Base-by-base conservation (phyloP, 257 asterid genomes). In the Striga asiatica region DNA sequence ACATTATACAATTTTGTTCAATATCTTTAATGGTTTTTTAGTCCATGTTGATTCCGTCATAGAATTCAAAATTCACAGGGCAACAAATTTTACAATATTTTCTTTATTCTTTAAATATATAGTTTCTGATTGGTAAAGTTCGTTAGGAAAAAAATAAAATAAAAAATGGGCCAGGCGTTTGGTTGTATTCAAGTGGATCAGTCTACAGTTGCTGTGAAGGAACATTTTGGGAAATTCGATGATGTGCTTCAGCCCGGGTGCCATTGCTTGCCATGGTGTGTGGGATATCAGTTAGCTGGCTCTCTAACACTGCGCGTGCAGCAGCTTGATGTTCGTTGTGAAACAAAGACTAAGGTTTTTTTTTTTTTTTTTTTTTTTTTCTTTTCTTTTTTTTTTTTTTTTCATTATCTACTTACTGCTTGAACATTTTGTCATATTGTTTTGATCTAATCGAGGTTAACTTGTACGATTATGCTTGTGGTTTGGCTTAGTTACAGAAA, bases 151-250 rank as follows among this genome's bases (percentile, higher is more conserved):
- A 76, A 43, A n/a, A n/a, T n/a, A n/a, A n/a, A n/a, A n/a, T n/a
- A n/a, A n/a, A 41, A 69, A 54, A 76, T 76, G 82, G 82, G 82
- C 41, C 73, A 76, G 50, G 4, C 58, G 10, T 64, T 73, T 12
- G 73, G 78, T 47, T 78, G 84, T 21, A 17, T 74, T 54, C 78
- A 78, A 68, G 84, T 78, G 23, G 84, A 71, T 52, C 84, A 78
- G 50, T 78, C 84, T 23, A 68, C 68, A 2, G 78, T 78, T 45
- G 80, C 66, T 43, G 59, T 77, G 35, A 77, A 70, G 61, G 83
- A 77, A 52, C 68, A 66, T 6, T 77, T 78, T 34, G 84, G 84
- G 14, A 74, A 39, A 56, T 78, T 63, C 32, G 78, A 32, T 0
- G 64, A 74, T 5, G 67, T 78, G 18, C 80, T 78, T 10, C 72